Conservation (phyloP, 2,329 filamentous ascomycete genomes). For the Pseudocercospora pini-densiflorae region DNA sequence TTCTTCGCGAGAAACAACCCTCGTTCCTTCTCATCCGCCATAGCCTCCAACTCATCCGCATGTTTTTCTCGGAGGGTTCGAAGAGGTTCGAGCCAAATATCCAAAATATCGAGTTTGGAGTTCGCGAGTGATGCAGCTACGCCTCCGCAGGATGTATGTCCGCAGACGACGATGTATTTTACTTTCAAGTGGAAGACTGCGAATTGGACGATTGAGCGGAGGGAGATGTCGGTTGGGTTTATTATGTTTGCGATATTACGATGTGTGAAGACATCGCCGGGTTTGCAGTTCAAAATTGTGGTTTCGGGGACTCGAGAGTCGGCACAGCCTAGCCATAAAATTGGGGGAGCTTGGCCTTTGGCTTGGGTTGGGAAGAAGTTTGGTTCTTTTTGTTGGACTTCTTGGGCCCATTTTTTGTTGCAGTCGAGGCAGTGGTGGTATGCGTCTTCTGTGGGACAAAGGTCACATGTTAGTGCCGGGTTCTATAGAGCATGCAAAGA, state of each 20-base stretch:
- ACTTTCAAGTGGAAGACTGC: slow-evolving; percentile 74
- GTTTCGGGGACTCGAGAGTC: slow-evolving; percentile 86
- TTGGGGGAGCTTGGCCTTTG: slow-evolving; percentile 67
- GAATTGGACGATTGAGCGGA: slow-evolving; percentile 76
- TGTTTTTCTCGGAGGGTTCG: slow-evolving; percentile 60
- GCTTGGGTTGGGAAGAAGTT: slow-evolving; percentile 72
- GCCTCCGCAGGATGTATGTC: slow-evolving; percentile 65
- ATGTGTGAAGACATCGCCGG: slow-evolving; percentile 86
- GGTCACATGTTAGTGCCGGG: not conserved
- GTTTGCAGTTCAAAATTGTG: slow-evolving; percentile 75
- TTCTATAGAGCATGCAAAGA: not conserved
- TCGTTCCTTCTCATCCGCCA: slow-evolving; percentile 53
- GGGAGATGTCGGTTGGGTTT: slow-evolving; percentile 74
- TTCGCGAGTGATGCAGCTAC: slow-evolving; percentile 61
- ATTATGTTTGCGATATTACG: slow-evolving; percentile 90
- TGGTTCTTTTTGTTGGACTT: slow-evolving; percentile 68
- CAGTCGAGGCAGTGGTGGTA: slow-evolving; percentile 61
- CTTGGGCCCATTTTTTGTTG: slow-evolving; percentile 72
- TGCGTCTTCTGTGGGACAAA: slow-evolving; percentile 27
- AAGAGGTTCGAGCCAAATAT: slow-evolving; percentile 65
- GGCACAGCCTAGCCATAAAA: slow-evolving; percentile 85
- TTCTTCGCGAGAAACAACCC: slow-evolving; percentile 71
- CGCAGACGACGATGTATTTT: slow-evolving; percentile 65
- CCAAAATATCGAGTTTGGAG: slow-evolving; percentile 61
- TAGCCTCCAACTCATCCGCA: slow-evolving; percentile 52